Evolutionary conservation across 140 eudicot species (phyloP), one percentile per base, ranked within the genome.

Genomic region (Cichorium intybus): DNA sequence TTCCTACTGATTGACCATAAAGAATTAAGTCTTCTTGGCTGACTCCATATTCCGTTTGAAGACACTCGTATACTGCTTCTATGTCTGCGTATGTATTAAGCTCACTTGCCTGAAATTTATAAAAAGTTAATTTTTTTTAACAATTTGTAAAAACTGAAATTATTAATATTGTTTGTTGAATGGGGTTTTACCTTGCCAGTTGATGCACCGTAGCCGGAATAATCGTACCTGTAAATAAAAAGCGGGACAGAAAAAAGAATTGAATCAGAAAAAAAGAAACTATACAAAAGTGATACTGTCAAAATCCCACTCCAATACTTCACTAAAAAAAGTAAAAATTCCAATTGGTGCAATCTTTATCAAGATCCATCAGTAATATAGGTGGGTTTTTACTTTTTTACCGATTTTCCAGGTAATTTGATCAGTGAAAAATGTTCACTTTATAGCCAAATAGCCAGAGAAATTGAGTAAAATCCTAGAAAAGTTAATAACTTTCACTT

Each of bases 201-300:
- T 75, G 99, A 89, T 21, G 97, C 99, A 34, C 97, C 99, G 56
- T 94, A 94, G 45, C 95, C 99, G 5, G 99, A 88, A 79, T 94
- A 94, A 69, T 94, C 97, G 61, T 94, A 94, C 68, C 99, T 89
- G 84, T 84, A 46, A 0, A 67, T 11, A 17, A 22, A 66, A 71
- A 77, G 28, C 60, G 59, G 60, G 48, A 61, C 46, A 23, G 9
- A 45, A 33, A 37, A 31, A 18, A 23, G 7, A 43, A 62, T 46
- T 24, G 60, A 27, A 9, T 10, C 52, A 4, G n/a, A n/a, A 41
- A 64, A 56, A 50, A 22, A 31, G 24, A 17, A 48, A 5, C 4
- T 57, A 66, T 59, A 47, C 56, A 35, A 17, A 22, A 24, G 65
- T 75, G 76, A 74, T 53, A 49, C 70, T 49, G 31, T 22, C 28